Evolutionary conservation across 768 basidiomycete species (phyloP), one percentile per base, ranked within the genome.

Genomic region (Fomitopsis serialis): DNA sequence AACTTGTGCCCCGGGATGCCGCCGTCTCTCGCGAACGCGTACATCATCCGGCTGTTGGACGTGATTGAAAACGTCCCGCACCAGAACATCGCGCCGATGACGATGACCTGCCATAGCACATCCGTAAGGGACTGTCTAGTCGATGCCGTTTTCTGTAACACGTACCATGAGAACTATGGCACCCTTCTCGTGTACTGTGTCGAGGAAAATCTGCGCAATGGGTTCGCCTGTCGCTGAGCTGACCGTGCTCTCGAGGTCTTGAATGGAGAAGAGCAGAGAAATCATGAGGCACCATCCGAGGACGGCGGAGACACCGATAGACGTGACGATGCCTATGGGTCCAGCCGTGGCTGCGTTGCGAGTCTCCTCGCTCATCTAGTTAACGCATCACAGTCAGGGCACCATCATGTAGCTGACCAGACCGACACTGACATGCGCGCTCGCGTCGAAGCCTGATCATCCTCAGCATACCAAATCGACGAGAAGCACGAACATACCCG

Each of bases 21-120:
- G 0, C 86, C 83, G 63, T 92, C 89, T 35, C 89, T 78, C 2
- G 85, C 77, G 61, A 89, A 90, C 0, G 87, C 84, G 63, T 82
- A 92, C 84, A 87, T 87, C 88, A 90, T 90, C 0, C 89, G 76
- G 2, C 83, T 86, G 63, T 90, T 92, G 0, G 82, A 83, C 0
- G 88, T 89, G 46, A 92, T 69, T 0, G 86, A 87, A 70, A 91
- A 91, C 0, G 84, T 86, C 15, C 85, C 84, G 52, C 85, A 88
- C 63, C 85, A 84, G 66, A 81, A 87, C 84, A 89, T 86, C 0
- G 82, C 78, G 11, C 82, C 84, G 37, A 87, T 81, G 27, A 85
- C 76, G 42, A 87, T 80, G 13, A 83, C 76, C 80, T 82, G 44
- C 6, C 29, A 32, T 6, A 32, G 29, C 5, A 32, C 29, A 32